phyloP scores from a whole-genome alignment of 805 yeast species.

The Saturnispora silvae region DNA sequence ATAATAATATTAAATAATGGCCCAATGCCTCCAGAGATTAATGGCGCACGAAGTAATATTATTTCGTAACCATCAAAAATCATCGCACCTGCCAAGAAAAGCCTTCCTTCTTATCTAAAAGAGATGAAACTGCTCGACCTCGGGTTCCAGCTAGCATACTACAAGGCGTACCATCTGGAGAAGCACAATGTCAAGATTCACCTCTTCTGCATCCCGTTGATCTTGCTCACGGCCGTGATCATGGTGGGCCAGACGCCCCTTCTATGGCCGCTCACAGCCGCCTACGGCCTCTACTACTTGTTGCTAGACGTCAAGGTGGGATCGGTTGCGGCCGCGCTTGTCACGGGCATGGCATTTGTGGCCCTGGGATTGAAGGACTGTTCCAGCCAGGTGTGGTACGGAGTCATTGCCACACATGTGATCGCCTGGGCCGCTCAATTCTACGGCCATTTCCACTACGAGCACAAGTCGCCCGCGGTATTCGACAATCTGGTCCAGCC shows the following conservation, averaged over 20 bases:
- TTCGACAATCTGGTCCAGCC: constrained; percentile 78
- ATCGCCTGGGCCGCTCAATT: constrained; percentile 75
- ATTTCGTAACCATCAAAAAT: too few relatives aligned
- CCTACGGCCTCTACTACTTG: constrained; percentile 50
- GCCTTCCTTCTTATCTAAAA: background rate
- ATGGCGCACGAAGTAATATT: too few relatives aligned
- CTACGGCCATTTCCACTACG: constrained; percentile 78
- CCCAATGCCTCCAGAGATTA: too few relatives aligned
- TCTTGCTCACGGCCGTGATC: constrained; percentile 45
- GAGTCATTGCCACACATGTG: constrained; percentile 31
- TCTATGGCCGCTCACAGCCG: constrained; percentile 33
- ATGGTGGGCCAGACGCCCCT: constrained; percentile 18
- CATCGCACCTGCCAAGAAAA: too few relatives aligned
- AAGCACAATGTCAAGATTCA: constrained; percentile 65
- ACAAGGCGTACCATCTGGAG: constrained; percentile 30
- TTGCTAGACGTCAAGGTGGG: constrained; percentile 45
- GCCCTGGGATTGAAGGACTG: background rate
- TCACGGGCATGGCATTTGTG: constrained; percentile 18
- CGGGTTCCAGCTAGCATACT: constrained; percentile 48
- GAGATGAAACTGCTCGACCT: constrained; percentile 26
- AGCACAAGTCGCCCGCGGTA: constrained; percentile 76
- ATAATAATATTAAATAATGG: too few relatives aligned
- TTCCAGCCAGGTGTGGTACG: background rate
- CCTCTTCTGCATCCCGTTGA: constrained; percentile 67
- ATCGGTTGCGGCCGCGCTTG: constrained; percentile 30